Base-by-base conservation (phyloP, 1,284 basidiomycete species). In the Irpex lacteus region DNA sequence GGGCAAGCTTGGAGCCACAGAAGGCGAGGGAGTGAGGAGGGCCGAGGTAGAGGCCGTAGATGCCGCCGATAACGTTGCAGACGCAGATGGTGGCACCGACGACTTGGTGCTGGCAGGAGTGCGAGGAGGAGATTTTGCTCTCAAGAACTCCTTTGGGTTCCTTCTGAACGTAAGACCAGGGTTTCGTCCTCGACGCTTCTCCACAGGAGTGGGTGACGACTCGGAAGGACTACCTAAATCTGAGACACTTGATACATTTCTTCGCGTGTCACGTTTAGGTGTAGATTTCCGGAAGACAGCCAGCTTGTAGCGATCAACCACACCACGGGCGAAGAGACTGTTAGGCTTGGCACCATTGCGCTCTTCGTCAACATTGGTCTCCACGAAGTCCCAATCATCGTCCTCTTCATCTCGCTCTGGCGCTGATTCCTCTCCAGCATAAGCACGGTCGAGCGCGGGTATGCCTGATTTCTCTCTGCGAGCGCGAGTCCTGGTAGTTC, bases 301-400 rank as follows among this genome's bases (percentile, higher is more conserved):
- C 54, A 94, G 78, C 68, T 84, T 82, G 73, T 94, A 94, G 60
- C 89, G 82, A 74, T 94, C 92, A 61, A 94, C 91, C 50, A 93
- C 90, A 13, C 92, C 92, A 37, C 91, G 86, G 47, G 92, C 90
- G 72, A 94, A 94, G 57, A 94, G 78, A 72, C 88, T 94, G 38
- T 85, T 86, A 5, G 85, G 90, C 71, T 87, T 87, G 44, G 86
- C 78, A 8, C 91, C 92, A 68, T 94, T 94, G 63, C 85, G 81
- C 66, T 94, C 92, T 72, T 93, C 90, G 18, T 86, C 86, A 68
- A 90, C 90, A 64, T 73, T 74, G 1, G 85, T 85, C 70, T 94
- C 92, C 63, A 95, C 83, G 66, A 95, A 86, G 81, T 94, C 93
- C 93, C 92, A 95, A 66, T 94, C 92, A 60, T 92, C 90, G 61